These are phyloP conservation scores for Serendipita sp. DNA, from an alignment of 768 basidiomycete species.

Conservation along the genomic window DNA sequence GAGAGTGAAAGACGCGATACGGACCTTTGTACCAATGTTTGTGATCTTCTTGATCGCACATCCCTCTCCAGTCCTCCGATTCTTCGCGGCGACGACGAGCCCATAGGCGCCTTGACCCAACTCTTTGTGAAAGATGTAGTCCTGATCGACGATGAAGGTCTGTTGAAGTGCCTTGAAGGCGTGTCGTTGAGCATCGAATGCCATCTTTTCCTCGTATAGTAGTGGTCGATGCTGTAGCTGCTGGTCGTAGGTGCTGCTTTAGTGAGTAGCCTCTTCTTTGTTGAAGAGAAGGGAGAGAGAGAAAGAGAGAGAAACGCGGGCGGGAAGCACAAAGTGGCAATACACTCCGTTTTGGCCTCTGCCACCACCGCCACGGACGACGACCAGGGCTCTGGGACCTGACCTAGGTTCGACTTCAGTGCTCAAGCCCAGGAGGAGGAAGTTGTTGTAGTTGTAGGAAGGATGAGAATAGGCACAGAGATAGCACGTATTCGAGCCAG, in stretches of 20 bases:
- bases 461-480: too few relatives aligned
- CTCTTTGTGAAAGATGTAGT: slow-evolving; percentile 92
- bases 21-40: slow-evolving; percentile 78
- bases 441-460: too few relatives aligned
- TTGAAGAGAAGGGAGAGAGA: neutral
- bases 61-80: slow-evolving; percentile 68
- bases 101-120: slow-evolving; percentile 94
- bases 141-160: slow-evolving; percentile 72
- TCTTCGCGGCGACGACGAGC: slow-evolving; percentile 75
- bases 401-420: too few relatives aligned
- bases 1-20: slow-evolving; percentile 9
- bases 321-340: too few relatives aligned
- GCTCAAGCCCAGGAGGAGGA: too few relatives aligned
- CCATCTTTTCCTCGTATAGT: neutral
- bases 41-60: slow-evolving; percentile 96
- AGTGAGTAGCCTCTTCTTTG: neutral
- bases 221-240: neutral
- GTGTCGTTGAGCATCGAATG: slow-evolving; percentile 35
- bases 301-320: too few relatives aligned
- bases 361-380: too few relatives aligned
- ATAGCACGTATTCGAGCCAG: neutral
- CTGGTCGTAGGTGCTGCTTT: neutral
- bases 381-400: too few relatives aligned
- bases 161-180: slow-evolving; percentile 74
- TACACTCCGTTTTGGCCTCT: too few relatives aligned